phyloP scores from a whole-genome alignment of 2,329 filamentous ascomycete genomes.

The Fusarium sp. region DNA sequence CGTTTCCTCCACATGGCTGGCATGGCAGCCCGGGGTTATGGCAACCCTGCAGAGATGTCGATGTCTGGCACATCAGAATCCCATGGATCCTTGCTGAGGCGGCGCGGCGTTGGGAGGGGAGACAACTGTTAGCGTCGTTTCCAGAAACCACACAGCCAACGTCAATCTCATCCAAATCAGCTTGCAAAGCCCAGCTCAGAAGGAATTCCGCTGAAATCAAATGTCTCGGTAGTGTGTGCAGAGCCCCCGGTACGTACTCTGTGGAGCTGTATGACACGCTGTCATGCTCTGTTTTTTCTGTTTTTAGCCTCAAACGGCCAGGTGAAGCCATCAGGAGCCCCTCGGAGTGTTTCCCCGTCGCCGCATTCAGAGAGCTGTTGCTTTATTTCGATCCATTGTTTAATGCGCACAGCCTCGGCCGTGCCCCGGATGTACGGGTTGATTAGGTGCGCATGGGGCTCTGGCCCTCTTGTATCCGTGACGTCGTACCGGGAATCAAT shows the following conservation, averaged over 20 bases:
- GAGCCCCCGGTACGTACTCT: constrained; percentile 3
- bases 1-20: constrained; percentile 26
- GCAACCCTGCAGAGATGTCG: constrained; percentile 8
- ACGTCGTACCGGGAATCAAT: not conserved
- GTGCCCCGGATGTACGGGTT: constrained; percentile 14
- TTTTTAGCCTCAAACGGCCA: constrained; percentile 9
- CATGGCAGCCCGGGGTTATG: constrained; percentile 27
- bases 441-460: not conserved
- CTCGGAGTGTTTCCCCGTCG: constrained; percentile 3
- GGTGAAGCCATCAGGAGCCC: constrained; percentile 5
- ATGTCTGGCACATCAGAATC: not conserved
- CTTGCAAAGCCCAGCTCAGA: not conserved
- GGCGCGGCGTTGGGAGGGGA: not conserved
- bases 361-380: not conserved
- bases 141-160: constrained; percentile 8
- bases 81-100: not conserved
- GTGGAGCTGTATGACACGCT: constrained; percentile 18
- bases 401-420: constrained; percentile 16
- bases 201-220: not conserved
- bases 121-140: constrained; percentile 10
- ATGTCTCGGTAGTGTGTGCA: constrained; percentile 15
- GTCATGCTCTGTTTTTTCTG: constrained; percentile 13
- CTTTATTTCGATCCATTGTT: constrained; percentile 12
- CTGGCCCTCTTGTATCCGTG: constrained; percentile 1
- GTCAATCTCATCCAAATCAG: not conserved